A percentile compares a stretch with the other conserved stretches of the same genome.
phyloP scores from a whole-genome alignment of 306 rosid species.

The Arachis stenosperma region DNA sequence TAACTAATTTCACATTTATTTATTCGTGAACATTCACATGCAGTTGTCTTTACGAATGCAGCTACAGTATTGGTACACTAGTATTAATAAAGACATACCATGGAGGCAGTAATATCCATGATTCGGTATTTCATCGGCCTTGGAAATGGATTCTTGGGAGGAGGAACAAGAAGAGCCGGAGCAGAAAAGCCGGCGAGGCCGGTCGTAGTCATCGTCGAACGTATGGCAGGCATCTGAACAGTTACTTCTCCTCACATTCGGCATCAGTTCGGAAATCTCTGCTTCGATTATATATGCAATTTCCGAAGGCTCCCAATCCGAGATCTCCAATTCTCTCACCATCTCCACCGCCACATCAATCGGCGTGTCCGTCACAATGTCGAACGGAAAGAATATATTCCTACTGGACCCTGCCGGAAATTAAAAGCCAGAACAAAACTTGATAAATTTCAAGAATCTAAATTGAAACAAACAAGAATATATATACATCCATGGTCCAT shows the following conservation, averaged over 20 bases:
- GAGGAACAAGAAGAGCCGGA: constrained; percentile 65
- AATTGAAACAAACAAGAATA: background rate
- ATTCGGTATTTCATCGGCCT: constrained; percentile 45
- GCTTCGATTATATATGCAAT: constrained; percentile 85
- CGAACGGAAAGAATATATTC: constrained; percentile 84
- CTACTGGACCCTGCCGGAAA: constrained; percentile 58
- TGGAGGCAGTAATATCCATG: constrained; percentile 54
- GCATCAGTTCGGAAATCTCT: constrained; percentile 67
- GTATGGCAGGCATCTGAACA: constrained; percentile 43
- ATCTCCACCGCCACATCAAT: constrained; percentile 84
- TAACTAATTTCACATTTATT: too few species aligned
- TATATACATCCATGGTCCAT: too few species aligned
- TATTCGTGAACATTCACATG: too few species aligned
- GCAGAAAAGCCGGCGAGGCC: constrained; percentile 48
- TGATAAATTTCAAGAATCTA: background rate
- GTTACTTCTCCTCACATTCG: constrained; percentile 54
- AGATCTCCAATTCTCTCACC: constrained; percentile 90
- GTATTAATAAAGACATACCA: constrained; percentile 50
- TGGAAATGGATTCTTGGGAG: constrained; percentile 55
- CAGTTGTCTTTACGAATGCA: too few species aligned
- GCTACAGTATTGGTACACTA: too few species aligned
- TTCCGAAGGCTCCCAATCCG: constrained; percentile 81
- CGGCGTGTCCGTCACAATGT: constrained; percentile 72
- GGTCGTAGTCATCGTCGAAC: constrained; percentile 41
- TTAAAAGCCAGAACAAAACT: constrained; percentile 13